Evolutionary conservation across 106 monocot species (phyloP).

Genomic region (Allium fistulosum): DNA sequence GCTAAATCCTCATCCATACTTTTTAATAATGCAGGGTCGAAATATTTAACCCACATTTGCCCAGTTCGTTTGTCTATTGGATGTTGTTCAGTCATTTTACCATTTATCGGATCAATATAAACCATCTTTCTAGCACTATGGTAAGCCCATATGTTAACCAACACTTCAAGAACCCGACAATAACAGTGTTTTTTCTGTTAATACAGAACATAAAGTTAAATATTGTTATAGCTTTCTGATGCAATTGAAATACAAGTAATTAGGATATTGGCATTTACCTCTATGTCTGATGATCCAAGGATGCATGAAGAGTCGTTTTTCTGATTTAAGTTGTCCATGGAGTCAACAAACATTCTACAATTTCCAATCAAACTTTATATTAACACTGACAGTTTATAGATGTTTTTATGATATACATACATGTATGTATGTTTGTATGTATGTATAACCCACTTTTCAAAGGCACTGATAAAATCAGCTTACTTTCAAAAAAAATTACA

Average conservation of each 20-base stretch:
- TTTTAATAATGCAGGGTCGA: conserved; percentile 56
- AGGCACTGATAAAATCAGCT: too few relatives aligned
- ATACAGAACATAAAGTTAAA: neutral
- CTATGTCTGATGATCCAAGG: conserved; percentile 64
- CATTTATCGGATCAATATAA: conserved; percentile 62
- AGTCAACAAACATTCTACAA: conserved; percentile 83
- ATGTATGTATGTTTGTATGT: too few relatives aligned
- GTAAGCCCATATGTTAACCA: conserved; percentile 95
- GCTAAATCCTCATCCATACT: conserved; percentile 97
- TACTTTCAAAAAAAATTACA: too few relatives aligned
- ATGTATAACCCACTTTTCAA: too few relatives aligned
- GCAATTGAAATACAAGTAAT: neutral
- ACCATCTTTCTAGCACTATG: conserved; percentile 86
- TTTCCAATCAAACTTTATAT: neutral
- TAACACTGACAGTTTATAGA: too few relatives aligned
- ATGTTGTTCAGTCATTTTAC: conserved; percentile 61
- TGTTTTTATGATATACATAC: too few relatives aligned
- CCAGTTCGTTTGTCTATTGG: conserved; percentile 44
- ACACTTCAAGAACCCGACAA: conserved; percentile 62
- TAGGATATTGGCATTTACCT: conserved; percentile 30
- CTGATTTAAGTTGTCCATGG: conserved; percentile 50
- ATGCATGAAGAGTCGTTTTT: conserved; percentile 37
- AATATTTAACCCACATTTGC: conserved; percentile 77
- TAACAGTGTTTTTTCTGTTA: conserved; percentile 82
- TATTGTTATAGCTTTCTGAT: too few relatives aligned